These are phyloP conservation scores for Rhododendron ovatum DNA, from an alignment of 148 eudicot genomes.

Conservation along the genomic window DNA sequence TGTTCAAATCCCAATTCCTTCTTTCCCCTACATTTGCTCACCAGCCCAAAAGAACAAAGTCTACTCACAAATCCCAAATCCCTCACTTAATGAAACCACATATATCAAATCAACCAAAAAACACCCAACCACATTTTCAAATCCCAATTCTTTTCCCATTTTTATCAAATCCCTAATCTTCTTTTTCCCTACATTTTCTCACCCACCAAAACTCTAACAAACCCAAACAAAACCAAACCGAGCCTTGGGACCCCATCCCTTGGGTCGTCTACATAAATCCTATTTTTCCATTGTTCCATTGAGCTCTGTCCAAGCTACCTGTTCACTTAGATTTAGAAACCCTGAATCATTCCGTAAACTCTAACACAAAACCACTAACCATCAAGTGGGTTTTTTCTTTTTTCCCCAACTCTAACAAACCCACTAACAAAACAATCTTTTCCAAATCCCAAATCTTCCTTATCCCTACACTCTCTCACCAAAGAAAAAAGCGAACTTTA, in stretches of 20 bases:
- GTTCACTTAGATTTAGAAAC: too few species aligned
- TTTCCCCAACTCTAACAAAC: too few species aligned
- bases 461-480: background rate
- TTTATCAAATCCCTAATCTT: background rate
- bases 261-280: too few species aligned
- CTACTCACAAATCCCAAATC: background rate
- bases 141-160: background rate
- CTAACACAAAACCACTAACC: background rate
- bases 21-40: background rate
- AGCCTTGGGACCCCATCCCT: too few species aligned
- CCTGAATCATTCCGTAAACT: too few species aligned
- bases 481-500: background rate
- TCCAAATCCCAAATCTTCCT: too few species aligned
- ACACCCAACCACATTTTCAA: background rate
- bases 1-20: background rate
- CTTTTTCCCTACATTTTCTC: background rate
- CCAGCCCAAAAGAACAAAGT: background rate
- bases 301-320: too few species aligned
- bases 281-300: too few species aligned
- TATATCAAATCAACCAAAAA: too few species aligned
- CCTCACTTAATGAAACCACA: background rate
- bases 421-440: background rate
- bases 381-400: too few species aligned
- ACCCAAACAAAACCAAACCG: too few species aligned
- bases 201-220: background rate